These are phyloP conservation scores for Ceratobasidium theobromae DNA, from an alignment of 1,284 basidiomycete species.

Conservation along the genomic window DNA sequence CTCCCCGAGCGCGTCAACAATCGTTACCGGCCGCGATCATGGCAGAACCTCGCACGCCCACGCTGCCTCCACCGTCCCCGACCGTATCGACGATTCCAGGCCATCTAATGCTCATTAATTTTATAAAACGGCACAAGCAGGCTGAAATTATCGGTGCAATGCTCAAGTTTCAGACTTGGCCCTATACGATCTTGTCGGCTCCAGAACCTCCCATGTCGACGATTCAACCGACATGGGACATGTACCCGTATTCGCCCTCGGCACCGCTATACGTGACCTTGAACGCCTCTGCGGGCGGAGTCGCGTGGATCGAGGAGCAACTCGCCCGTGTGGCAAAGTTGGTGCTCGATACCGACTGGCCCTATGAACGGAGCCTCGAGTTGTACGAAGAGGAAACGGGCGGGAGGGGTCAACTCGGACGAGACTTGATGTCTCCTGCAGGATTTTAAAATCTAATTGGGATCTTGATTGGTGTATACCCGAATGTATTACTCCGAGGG, in stretches of 20 bases:
- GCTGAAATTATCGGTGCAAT: constrained; percentile 57
- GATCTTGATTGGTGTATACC: too few relatives aligned
- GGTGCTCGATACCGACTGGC: constrained; percentile 22
- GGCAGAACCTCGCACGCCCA: not conserved
- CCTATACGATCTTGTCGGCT: constrained; percentile 14
- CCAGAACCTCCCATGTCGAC: not conserved
- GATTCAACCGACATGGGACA: not conserved
- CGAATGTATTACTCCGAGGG: too few relatives aligned
- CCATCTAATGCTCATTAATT: constrained; percentile 49
- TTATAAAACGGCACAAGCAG: constrained; percentile 59
- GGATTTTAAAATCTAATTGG: too few relatives aligned
- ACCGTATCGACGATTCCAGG: not conserved
- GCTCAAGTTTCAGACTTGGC: constrained; percentile 54
- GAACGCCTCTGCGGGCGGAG: constrained; percentile 9
- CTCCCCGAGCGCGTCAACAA: constrained; percentile 32
- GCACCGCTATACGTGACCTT: not conserved
- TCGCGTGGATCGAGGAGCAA: constrained; percentile 28
- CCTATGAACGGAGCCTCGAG: constrained; percentile 26
- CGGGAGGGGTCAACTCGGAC: too few relatives aligned
- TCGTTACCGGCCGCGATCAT: not conserved
- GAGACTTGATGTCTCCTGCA: too few relatives aligned
- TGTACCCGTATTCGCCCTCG: not conserved
- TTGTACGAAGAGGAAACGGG: constrained; percentile 20
- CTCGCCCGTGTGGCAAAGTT: constrained; percentile 15
- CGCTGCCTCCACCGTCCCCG: not conserved